A percentile compares a stretch with the other conserved stretches of the same genome.
Evolutionary conservation across 2,329 filamentous ascomycete genomes (phyloP).

Genomic region (Xylariaceae sp.): DNA sequence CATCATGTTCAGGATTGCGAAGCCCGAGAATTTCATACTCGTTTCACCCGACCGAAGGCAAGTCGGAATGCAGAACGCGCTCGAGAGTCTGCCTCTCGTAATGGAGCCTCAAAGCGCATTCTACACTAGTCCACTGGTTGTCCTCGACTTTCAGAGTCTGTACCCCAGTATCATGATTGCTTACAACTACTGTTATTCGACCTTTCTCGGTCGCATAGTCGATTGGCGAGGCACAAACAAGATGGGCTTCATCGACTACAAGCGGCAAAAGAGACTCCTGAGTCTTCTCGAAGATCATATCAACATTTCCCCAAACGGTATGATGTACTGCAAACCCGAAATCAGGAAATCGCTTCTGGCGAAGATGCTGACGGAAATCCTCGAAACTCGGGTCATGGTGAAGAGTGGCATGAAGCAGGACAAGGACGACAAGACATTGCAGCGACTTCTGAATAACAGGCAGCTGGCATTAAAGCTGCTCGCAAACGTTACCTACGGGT

Average conservation of each 20-base stretch:
- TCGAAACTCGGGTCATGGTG: constrained; percentile 96
- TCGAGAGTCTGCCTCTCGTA: constrained; percentile 89
- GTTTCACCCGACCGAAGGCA: constrained; percentile 88
- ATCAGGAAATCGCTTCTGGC: constrained; percentile 86
- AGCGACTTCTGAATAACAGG: constrained; percentile 84
- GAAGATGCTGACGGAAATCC: constrained; percentile 93
- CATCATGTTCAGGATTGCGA: constrained; percentile 96
- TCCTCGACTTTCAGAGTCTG: constrained; percentile 91
- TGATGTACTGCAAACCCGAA: constrained; percentile 85
- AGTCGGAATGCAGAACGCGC: constrained; percentile 86
- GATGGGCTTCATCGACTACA: constrained; percentile 88
- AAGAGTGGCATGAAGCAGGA: constrained; percentile 95
- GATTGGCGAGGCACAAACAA: constrained; percentile 90
- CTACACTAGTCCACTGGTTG: constrained; percentile 82
- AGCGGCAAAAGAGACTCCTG: constrained; percentile 67
- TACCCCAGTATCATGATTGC: constrained; percentile 99
- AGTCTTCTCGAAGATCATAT: constrained; percentile 77
- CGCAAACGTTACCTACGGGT: constrained; percentile 98
- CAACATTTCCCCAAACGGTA: constrained; percentile 91
- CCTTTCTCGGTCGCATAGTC: constrained; percentile 79
- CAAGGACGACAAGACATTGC: constrained; percentile 78
- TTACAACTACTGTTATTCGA: constrained; percentile 98
- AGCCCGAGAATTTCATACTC: constrained; percentile 89
- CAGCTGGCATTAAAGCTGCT: constrained; percentile 92
- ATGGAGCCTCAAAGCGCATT: constrained; percentile 97